Evolutionary conservation across 805 yeast species (phyloP), one percentile per base, ranked within the genome.

Genomic region (Pichia nanzhaoensis): DNA sequence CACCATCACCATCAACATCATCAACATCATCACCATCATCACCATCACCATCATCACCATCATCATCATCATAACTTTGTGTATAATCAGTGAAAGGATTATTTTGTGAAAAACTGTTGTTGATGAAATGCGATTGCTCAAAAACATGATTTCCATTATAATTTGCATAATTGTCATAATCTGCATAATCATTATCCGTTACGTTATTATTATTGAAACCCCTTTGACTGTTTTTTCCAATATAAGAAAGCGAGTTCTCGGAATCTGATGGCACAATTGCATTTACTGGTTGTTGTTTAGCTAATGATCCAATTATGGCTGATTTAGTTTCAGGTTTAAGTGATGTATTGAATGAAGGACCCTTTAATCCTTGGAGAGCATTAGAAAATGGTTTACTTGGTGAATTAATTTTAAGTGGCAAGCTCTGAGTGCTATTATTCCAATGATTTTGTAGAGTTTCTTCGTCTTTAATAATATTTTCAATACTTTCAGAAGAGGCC

Each of bases 291-390:
- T 30, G 33, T 30, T 30, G 33, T 6, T 51, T 45, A 4, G 51
- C 50, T 8, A 61, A 39, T 10, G 65, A 57, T 14, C 59, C 63
- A 16, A 60, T 31, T 17, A 61, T 61, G 2, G 65, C 65, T 36
- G 55, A 52, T 38, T 49, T 50, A 1, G 65, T 56, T 5, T 57
- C 50, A 3, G 58, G 53, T 39, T 56, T 61, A 36, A 61, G 42
- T 1, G 57, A 31, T 4, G 60, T 51, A 34, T 72, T 45, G 50
- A 79, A 74, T 2, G 77, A 66, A 1, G 87, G 82, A 0, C 80
- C 84, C 44, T 66, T 71, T 44, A 82, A 59, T 0, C 89, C 89
- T 49, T 73, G 73, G 61, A 79, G 80, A 2, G 86, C 80, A 72
- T 72, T 66, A 8, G 60, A 71, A 10, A 71, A 10, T 19, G 41